Evolutionary conservation across 2,329 filamentous ascomycete genomes (phyloP).

Genomic region (Apiospora phragmitis): DNA sequence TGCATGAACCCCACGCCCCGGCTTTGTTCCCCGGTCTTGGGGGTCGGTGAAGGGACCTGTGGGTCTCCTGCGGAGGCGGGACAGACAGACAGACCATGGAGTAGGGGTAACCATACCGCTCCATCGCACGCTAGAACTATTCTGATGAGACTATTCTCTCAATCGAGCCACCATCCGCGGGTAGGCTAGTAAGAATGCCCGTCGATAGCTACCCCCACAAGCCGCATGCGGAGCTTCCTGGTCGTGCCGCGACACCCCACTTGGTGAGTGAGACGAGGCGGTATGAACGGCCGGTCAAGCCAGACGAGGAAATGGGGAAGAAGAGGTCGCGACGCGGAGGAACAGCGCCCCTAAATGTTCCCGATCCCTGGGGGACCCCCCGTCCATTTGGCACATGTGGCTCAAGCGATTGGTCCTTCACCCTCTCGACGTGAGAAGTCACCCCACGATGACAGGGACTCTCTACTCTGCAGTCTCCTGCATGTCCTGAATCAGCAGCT

Average conservation of each 20-base stretch:
- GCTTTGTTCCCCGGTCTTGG: not conserved
- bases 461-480: not conserved
- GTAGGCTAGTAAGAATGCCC: not conserved
- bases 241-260: not conserved
- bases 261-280: not conserved
- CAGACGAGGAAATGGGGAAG: not conserved
- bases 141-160: not conserved
- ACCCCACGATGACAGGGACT: no score
- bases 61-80: not conserved
- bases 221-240: not conserved
- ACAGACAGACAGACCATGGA: not conserved
- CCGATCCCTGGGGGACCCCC: no score
- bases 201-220: not conserved
- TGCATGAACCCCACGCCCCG: not conserved
- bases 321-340: no score
- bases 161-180: not conserved
- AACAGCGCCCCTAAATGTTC: no score
- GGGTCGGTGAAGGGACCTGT: not conserved
- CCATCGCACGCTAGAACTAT: not conserved
- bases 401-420: no score
- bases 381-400: no score
- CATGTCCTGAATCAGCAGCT: constrained; percentile 14
- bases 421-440: no score
- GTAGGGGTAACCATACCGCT: not conserved
- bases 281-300: not conserved